Evolutionary conservation across 2,329 filamentous ascomycete genomes (phyloP), one percentile per base, ranked within the genome.

Genomic region (Fusarium newnesense): DNA sequence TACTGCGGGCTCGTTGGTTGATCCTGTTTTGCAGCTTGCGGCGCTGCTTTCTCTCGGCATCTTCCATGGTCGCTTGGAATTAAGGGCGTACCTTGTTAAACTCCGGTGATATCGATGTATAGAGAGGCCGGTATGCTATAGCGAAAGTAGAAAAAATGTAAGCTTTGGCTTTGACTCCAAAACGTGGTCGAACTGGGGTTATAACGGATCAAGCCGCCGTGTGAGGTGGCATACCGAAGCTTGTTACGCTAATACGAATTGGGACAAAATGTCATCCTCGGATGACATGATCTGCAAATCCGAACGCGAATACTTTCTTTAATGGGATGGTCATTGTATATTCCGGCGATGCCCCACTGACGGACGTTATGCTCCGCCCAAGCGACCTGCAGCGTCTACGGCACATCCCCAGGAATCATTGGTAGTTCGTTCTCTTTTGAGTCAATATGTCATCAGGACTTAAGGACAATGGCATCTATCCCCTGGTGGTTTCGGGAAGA

Each of bases 1-100:
- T 24, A 64, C 63, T 44, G n/a, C 60, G 63, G 34, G 60, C 63
- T 47, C 63, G 47, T 64, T 65, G 60, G 46, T 65, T 65, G 24
- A 64, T 36, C 28, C 63, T 56, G 36, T 65, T 65, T 7, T 65
- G 63, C 24, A 65, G 28, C 30, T 65, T 65, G 18, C 63, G 63
- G 13, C 63, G 47, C 40, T 57, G 60, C 24, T 65, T 65, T 32
- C 37, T 64, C 24, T 65, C 63, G 2, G 24, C n/a, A 19, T 64
- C 47, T 7, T 47, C 47, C 24, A 37, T 24, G 4, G 6, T 24
- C 6, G 19, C n/a, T 9, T 9, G 19, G 36, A 16, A 16, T 16
- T 10, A 21, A 8, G 2, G 34, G 2, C 12, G 9, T 18, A 5
- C 15, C 18, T 10, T 19, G 10, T 9, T 26, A 7, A 19, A 10